Evolutionary conservation across 2,329 filamentous ascomycete species (phyloP).

Genomic region (Cercospora sp.): DNA sequence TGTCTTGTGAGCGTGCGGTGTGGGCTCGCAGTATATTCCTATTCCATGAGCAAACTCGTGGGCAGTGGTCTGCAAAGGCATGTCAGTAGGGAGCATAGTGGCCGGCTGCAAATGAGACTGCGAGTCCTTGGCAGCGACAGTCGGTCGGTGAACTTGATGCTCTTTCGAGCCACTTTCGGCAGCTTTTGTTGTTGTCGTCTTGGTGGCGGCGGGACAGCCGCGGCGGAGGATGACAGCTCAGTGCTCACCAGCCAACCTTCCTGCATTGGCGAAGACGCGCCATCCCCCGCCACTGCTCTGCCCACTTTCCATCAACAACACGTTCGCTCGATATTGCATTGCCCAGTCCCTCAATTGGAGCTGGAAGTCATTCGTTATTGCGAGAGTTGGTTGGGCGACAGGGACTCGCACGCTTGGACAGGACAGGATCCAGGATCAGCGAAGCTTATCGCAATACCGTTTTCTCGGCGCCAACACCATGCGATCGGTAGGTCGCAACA

Average conservation of each 20-base stretch:
- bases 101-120: not conserved
- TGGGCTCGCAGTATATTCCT: too few relatives aligned
- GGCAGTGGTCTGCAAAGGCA: not conserved
- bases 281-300: not conserved
- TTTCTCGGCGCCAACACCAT: conserved; percentile 8
- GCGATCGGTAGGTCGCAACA: conserved; percentile 1
- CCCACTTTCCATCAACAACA: not conserved
- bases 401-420: not conserved
- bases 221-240: not conserved
- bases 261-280: not conserved
- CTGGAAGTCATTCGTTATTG: not conserved
- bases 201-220: not conserved
- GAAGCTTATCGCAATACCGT: not conserved
- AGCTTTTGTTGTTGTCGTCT: not conserved
- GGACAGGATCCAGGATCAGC: not conserved
- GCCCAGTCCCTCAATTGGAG: not conserved
- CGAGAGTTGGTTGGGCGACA: not conserved
- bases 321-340: not conserved
- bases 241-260: not conserved
- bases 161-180: not conserved
- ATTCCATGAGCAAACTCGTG: not conserved
- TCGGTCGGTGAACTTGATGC: not conserved
- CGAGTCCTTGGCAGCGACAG: not conserved
- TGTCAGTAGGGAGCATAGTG: not conserved
- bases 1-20: too few relatives aligned